phyloP scores from a whole-genome alignment of 768 basidiomycete genomes.

The Lyophyllum shimeji region DNA sequence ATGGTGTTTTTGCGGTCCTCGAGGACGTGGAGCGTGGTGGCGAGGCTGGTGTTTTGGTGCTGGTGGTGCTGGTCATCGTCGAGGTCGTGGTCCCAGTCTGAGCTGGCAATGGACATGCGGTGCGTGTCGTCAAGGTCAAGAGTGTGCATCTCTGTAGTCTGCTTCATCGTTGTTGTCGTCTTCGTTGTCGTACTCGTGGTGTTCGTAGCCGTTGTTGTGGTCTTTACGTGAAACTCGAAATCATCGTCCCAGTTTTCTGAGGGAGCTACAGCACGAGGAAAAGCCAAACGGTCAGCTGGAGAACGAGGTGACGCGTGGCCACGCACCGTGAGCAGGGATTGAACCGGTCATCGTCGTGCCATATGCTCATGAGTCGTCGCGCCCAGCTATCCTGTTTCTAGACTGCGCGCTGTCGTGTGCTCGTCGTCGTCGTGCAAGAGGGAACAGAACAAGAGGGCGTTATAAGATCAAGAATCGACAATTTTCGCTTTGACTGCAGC shows the following conservation, averaged over 20 bases:
- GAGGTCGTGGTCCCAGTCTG: slow-evolving; percentile 22
- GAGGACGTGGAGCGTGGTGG: slow-evolving; percentile 4
- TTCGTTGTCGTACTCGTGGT: neutral
- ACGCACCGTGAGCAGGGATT: slow-evolving; percentile 13
- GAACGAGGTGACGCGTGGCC: slow-evolving; percentile 7
- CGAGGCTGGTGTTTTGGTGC: slow-evolving; percentile 1
- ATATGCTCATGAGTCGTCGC: slow-evolving; percentile 5
- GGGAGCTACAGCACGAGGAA: slow-evolving; percentile 27
- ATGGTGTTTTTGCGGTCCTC: slow-evolving; percentile 21
- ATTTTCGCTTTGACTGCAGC: slow-evolving; percentile 1
- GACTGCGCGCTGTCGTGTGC: neutral
- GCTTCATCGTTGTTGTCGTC: too few species aligned
- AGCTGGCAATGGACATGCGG: slow-evolving; percentile 23
- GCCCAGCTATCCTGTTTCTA: too few species aligned
- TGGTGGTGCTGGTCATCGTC: slow-evolving; percentile 12
- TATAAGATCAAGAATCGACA: slow-evolving; percentile 1
- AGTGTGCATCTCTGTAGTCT: neutral
- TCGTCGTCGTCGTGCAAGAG: slow-evolving; percentile 3
- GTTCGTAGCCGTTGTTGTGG: slow-evolving; percentile 15
- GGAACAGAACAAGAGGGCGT: slow-evolving; percentile 2
- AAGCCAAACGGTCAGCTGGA: too few species aligned
- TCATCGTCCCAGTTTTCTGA: slow-evolving; percentile 85
- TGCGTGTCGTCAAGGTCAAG: slow-evolving; percentile 1
- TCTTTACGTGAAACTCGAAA: slow-evolving; percentile 55
- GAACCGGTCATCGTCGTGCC: slow-evolving; percentile 7